Evolutionary conservation across 495 filamentous ascomycete species (phyloP), one percentile per base, ranked within the genome.

Genomic region (Aspergillus avenaceus): DNA sequence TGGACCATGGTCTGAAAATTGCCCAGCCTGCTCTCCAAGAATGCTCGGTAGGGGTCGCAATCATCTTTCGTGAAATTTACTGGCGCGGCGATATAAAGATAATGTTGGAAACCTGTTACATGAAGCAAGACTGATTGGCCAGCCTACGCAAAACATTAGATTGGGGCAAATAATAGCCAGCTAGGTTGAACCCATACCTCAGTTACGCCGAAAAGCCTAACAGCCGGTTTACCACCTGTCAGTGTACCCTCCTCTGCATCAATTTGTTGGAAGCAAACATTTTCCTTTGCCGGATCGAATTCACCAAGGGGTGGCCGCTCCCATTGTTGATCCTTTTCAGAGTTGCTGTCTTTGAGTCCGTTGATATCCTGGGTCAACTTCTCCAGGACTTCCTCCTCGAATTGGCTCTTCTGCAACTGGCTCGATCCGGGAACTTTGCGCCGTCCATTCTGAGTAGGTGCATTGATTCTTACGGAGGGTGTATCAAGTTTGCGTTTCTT

Each of bases 171-270:
- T 8, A n/a, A 8, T 13, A 19, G 22, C 14, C 34, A 27, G 25
- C 8, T 32, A 19, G 42, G 24, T 8, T 32, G 8, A 23, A 22
- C 43, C 9, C 14, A 53, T 72, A 86, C 86, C 77, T 93, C 88
- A n/a, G 92, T 97, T n/a, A 97, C 90, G 58, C 93, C 93, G 66
- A 97, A 99, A 12, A 99, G 78, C 67, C 89, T 90, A 50, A 97
- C 78, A 0, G 87, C 81, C 1, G 86, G 73, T 59, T 79, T 84
- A 14, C 86, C 88, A 51, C 84, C 84, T 64, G 77, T 59, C 5
- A 96, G 55, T 3, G 79, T 83, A 16, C 93, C 91, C 66, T 97
- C 92, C 58, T 97, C 92, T 4, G 83, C 86, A 55, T 99, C 93
- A 63, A 99, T 97, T 62, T 95, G 88, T 67, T 97, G 93, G 66